Evolutionary conservation across 345 rosid genomes (phyloP).

Genomic region (Eucalyptus pauciflora): DNA sequence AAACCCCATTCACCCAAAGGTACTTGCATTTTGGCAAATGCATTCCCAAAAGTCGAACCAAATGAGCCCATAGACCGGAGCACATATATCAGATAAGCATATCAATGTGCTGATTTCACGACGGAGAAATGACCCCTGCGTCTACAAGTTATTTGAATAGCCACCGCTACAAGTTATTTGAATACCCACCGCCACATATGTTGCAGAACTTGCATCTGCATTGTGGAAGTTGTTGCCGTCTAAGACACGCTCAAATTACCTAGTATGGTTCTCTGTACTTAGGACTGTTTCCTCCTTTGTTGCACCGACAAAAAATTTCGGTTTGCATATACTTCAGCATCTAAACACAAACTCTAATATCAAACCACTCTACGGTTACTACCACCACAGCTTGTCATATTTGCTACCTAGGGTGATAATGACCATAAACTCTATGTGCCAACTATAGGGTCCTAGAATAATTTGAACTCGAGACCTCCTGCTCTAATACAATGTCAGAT

Average conservation of each 20-base stretch:
- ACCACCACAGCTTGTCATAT: neutral
- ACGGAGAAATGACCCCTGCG: neutral
- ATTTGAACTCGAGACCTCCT: no score
- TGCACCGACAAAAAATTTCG: neutral
- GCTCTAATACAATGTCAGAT: rapidly evolving
- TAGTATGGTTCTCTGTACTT: neutral
- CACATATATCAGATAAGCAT: neutral
- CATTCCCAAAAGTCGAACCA: no score
- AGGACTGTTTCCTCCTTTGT: neutral
- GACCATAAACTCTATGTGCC: neutral
- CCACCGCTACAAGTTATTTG: no score
- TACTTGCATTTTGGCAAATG: no score
- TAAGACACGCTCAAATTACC: neutral
- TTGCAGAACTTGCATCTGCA: neutral
- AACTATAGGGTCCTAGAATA: no score
- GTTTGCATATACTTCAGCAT: neutral
- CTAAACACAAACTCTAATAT: neutral
- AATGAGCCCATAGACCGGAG: neutral
- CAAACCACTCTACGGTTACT: neutral
- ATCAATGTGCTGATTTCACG: neutral
- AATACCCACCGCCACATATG: neutral
- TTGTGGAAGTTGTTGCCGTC: neutral
- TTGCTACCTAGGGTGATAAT: neutral
- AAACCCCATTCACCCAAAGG: no score
- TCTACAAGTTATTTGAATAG: neutral